Base-by-base conservation (phyloP, 2,329 filamentous ascomycete species). In the Diaporthe nobilis region DNA sequence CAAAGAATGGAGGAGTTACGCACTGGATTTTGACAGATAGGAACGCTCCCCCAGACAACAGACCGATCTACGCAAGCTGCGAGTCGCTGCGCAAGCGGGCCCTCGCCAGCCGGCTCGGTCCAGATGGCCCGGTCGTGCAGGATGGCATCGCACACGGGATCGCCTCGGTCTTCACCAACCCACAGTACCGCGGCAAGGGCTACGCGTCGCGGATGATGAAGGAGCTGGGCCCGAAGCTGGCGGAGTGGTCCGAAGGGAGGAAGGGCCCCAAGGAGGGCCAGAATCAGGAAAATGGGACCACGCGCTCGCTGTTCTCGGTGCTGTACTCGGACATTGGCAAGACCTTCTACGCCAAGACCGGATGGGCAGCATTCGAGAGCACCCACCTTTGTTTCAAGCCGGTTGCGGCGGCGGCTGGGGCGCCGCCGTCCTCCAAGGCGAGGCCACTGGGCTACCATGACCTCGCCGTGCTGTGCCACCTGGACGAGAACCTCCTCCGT, bases 321-420 rank as follows among this genome's bases (percentile, higher is more conserved):
- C 87, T 98, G 12, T 98, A 92, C 84, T 98, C 95, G 12, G 95
- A 97, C 80, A 95, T 97, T 78, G 95, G 96, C 28, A 94, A 95
- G 86, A 86, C 87, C 53, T 98, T 95, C 84, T 98, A 98, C 85
- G 90, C 93, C 4, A 88, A 87, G 44, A 88, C 91, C 78, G 95
- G 95, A 61, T 98, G 96, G 96, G 88, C 91, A 67, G 88, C 92
- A 0, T 96, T 93, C 80, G 87, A 90, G 28, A 96, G 94, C 75
- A 87, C 89, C 1, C 95, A 98, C 82, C 87, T 97, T 58, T 87
- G 89, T 44, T 89, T 97, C 74, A 85, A 87, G 17, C 86, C 89
- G 1, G 75, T 80, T 12, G 28, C 71, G 3, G 53, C 76, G 8
- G 79, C 77, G 73, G 75, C 53, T 76, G 75, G 44, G 79, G 65